These are phyloP conservation scores for Metarhizium robertsii DNA, from an alignment of 2,329 filamentous ascomycete species.

Conservation along the genomic window DNA sequence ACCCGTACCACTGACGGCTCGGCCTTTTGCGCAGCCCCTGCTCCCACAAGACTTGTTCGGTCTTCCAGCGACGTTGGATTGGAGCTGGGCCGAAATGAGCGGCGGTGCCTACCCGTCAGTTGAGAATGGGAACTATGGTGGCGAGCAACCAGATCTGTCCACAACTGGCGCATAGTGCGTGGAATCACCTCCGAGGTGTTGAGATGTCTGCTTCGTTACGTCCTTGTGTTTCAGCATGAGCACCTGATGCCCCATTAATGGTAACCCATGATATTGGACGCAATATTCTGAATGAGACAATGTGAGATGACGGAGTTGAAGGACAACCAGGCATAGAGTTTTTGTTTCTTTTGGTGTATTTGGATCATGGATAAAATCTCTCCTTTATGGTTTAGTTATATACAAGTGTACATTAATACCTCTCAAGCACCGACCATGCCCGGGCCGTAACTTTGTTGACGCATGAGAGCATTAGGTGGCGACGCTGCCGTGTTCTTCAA, in stretches of 20 bases:
- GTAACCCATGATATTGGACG: background rate
- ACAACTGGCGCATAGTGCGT: background rate
- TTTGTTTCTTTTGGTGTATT: slow-evolving; percentile 2
- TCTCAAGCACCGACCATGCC: slow-evolving; percentile 50
- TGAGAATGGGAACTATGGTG: slow-evolving; percentile 48
- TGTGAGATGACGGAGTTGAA: background rate
- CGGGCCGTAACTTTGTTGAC: slow-evolving; percentile 46
- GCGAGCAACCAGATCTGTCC: slow-evolving; percentile 2
- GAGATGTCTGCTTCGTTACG: background rate
- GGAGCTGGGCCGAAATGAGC: slow-evolving; percentile 66
- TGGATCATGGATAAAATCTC: background rate
- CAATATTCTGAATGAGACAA: background rate
- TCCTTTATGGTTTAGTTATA: background rate
- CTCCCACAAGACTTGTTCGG: slow-evolving; percentile 91
- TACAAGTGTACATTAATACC: background rate
- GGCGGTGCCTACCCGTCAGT: slow-evolving; percentile 55
- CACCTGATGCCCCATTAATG: background rate
- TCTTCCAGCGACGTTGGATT: slow-evolving; percentile 92
- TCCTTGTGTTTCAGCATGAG: background rate
- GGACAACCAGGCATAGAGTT: background rate
- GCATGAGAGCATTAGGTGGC: slow-evolving; percentile 33
- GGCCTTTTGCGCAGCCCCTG: slow-evolving; percentile 68
- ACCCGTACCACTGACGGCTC: slow-evolving; percentile 11
- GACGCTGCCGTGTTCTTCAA: slow-evolving; percentile 36
- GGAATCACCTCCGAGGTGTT: background rate